These are phyloP conservation scores for Blastocystis sp. DNA, from an alignment of 352 stramenopile species.

Conservation along the genomic window DNA sequence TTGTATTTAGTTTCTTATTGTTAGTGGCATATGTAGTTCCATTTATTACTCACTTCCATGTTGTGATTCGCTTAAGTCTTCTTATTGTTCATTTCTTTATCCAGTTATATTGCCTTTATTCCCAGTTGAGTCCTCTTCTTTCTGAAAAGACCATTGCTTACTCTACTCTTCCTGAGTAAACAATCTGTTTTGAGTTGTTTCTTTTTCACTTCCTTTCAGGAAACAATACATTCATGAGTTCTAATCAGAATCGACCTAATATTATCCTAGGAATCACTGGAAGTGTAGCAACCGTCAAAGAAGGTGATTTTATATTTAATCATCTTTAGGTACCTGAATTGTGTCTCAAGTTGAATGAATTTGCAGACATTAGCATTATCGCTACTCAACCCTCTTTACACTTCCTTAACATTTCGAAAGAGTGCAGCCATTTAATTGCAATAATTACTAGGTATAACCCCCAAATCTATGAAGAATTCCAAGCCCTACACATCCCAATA, in stretches of 20 bases:
- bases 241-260: background rate
- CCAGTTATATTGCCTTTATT: conserved; percentile 50
- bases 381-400: conserved; percentile 26
- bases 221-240: background rate
- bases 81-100: conserved; percentile 64
- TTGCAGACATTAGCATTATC: conserved; percentile 25
- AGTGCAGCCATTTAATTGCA: background rate
- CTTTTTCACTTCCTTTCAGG: background rate
- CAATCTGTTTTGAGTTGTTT: conserved; percentile 38
- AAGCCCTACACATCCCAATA: background rate
- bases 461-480: conserved; percentile 4
- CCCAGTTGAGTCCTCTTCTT: conserved; percentile 37
- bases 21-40: conserved; percentile 10
- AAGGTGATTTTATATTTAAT: background rate
- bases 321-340: conserved; percentile 41
- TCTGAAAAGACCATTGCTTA: conserved; percentile 17
- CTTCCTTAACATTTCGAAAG: conserved; percentile 26
- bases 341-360: conserved; percentile 26
- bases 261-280: conserved; percentile 45
- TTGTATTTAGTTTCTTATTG: background rate
- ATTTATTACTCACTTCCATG: background rate
- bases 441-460: conserved; percentile 19
- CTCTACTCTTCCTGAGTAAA: conserved; percentile 42
- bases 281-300: conserved; percentile 59
- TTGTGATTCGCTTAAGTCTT: background rate